phyloP scores from a whole-genome alignment of 345 rosid species.

The Eucalyptus curtisii region DNA sequence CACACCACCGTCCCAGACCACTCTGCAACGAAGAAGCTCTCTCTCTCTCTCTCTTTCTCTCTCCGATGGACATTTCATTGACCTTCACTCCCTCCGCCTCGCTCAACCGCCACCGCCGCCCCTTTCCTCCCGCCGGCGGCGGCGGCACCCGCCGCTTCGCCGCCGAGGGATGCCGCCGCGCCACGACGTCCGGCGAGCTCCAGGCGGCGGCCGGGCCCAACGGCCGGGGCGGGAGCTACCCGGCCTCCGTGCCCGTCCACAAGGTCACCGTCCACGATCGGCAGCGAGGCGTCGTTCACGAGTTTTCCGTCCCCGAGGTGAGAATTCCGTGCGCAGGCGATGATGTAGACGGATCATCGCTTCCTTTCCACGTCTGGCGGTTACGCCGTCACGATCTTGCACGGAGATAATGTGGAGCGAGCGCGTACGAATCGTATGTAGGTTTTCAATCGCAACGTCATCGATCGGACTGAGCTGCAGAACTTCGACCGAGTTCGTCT shows the following conservation, averaged over 20 bases:
- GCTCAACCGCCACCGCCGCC: not conserved
- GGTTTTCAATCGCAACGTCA: not conserved
- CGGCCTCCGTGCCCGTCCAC: constrained; percentile 42
- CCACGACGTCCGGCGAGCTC: not conserved
- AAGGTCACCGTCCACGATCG: constrained; percentile 86
- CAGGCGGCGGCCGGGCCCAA: not conserved
- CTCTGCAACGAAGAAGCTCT: not conserved
- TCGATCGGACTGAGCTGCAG: not conserved
- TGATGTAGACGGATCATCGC: not conserved
- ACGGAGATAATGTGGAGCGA: not conserved
- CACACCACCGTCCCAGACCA: not conserved
- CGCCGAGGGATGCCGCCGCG: not conserved
- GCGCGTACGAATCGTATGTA: not conserved
- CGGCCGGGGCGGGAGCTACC: not conserved
- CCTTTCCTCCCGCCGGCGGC: not conserved
- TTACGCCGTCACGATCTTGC: not conserved
- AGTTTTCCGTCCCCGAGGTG: constrained; percentile 89
- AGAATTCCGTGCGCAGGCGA: not conserved
- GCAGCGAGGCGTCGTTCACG: constrained; percentile 68
- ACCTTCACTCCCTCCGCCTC: not conserved
- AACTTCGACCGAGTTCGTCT: not conserved
- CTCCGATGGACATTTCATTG: not conserved
- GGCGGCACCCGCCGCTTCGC: not conserved
- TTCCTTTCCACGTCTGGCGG: not conserved
- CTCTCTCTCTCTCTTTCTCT: not conserved